Percentiles rank a stretch among this genome's conserved stretches.
phyloP scores from a whole-genome alignment of 2,329 filamentous ascomycete genomes.

The Neonectria ditissima region DNA sequence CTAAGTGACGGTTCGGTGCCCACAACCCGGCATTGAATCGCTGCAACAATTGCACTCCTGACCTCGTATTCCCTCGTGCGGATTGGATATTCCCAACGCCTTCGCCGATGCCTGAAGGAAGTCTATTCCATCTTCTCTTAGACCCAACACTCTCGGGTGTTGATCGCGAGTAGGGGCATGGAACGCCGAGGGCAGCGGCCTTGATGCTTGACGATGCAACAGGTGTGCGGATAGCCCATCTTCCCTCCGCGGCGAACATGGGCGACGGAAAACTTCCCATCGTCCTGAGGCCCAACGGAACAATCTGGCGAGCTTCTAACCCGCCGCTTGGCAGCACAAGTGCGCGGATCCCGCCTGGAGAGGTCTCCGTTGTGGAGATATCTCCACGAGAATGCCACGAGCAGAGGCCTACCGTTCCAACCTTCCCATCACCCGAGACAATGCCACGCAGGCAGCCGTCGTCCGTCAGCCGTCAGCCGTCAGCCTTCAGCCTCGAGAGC shows the following conservation, averaged over 20 bases:
- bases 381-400: constrained; percentile 6
- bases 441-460: not conserved
- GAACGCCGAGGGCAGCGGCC: not conserved
- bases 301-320: not conserved
- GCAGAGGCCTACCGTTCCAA: constrained; percentile 2
- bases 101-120: not conserved
- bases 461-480: not conserved
- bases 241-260: not conserved
- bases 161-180: not conserved
- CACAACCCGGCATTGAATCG: not conserved
- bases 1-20: not conserved
- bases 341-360: not conserved
- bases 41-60: not conserved
- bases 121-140: not conserved
- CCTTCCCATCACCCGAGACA: constrained; percentile 2
- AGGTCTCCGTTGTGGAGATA: not conserved
- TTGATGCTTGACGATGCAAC: not conserved
- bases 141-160: not conserved
- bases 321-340: not conserved
- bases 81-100: not conserved
- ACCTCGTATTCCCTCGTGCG: not conserved
- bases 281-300: not conserved
- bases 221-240: not conserved
- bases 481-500: too few species aligned
- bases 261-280: not conserved